Evolutionary conservation across 1,284 basidiomycete genomes (phyloP).

Genomic region (Ustilago bromivora): DNA sequence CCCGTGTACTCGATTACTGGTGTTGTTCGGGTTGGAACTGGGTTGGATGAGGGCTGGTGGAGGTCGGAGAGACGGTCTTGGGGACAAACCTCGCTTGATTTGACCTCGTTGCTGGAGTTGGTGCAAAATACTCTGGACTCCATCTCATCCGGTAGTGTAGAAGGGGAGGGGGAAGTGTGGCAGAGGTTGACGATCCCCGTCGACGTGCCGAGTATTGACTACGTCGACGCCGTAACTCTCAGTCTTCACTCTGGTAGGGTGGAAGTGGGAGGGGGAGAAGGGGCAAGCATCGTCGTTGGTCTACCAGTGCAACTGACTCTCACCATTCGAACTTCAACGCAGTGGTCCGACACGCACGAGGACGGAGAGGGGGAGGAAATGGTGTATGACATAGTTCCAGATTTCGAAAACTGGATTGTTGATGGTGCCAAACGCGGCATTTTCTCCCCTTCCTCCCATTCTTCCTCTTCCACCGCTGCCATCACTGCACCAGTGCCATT

Average conservation of each 20-base stretch:
- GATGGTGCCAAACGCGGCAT: slow-evolving; percentile 54
- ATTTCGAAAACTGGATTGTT: slow-evolving; percentile 62
- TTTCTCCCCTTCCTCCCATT: slow-evolving; percentile 11
- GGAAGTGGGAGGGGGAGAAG: not conserved
- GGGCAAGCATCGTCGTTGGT: slow-evolving; percentile 36
- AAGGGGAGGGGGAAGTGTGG: slow-evolving; percentile 25
- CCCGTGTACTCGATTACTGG: slow-evolving; percentile 44
- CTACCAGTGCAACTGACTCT: slow-evolving; percentile 37
- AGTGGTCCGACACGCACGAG: slow-evolving; percentile 23
- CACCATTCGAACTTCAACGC: slow-evolving; percentile 27
- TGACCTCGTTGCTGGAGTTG: slow-evolving; percentile 3
- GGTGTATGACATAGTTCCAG: slow-evolving; percentile 57
- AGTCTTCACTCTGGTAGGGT: not conserved
- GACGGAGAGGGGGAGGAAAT: slow-evolving; percentile 23
- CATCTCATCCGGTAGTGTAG: not conserved
- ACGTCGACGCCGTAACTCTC: slow-evolving; percentile 50
- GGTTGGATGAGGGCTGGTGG: slow-evolving; percentile 39
- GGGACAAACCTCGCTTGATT: slow-evolving; percentile 4
- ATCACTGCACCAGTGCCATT: not conserved
- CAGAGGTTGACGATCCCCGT: slow-evolving; percentile 54
- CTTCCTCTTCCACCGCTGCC: not conserved
- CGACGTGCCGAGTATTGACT: slow-evolving; percentile 49
- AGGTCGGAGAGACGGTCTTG: slow-evolving; percentile 18
- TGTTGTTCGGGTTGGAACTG: slow-evolving; percentile 14
- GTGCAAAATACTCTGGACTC: slow-evolving; percentile 7